A percentile compares a stretch with the other conserved stretches of the same genome.
phyloP scores from a whole-genome alignment of 495 filamentous ascomycete genomes.

The Hapsidospora chrysogenum region DNA sequence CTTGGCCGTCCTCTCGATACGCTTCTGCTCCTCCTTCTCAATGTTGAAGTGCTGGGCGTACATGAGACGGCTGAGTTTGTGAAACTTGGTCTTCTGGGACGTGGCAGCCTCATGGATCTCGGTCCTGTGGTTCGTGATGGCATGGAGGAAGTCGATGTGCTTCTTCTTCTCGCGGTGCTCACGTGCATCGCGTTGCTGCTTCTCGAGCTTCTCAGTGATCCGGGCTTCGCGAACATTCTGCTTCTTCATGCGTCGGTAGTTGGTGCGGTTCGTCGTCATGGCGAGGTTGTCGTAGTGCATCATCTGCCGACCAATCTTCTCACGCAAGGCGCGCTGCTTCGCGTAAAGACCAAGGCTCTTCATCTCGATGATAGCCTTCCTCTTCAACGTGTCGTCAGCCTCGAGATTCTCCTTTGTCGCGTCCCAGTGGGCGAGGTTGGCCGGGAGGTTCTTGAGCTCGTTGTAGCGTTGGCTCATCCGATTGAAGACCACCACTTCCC shows the following conservation, averaged over 20 bases:
- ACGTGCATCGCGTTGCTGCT: constrained; percentile 89
- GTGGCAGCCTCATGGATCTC: constrained; percentile 22
- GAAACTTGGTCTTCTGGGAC: constrained; percentile 38
- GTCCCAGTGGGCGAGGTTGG: constrained; percentile 74
- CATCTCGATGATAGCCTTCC: constrained; percentile 82
- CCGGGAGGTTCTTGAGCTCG: constrained; percentile 66
- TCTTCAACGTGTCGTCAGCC: constrained; percentile 67
- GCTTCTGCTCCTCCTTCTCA: constrained; percentile 97
- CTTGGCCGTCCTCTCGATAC: constrained; percentile 90
- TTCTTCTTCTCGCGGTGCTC: constrained; percentile 93
- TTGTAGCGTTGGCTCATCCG: constrained; percentile 66
- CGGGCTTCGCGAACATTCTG: constrained; percentile 89
- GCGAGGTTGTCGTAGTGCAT: constrained; percentile 85
- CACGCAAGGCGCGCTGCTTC: constrained; percentile 72
- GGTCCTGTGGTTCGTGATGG: constrained; percentile 42
- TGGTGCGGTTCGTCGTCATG: constrained; percentile 80
- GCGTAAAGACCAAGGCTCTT: constrained; percentile 68
- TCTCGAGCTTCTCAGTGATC: constrained; percentile 95
- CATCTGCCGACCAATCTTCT: constrained; percentile 75
- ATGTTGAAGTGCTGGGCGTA: constrained; percentile 78
- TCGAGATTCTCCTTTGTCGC: constrained; percentile 51
- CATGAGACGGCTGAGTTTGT: constrained; percentile 82
- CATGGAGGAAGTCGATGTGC: constrained; percentile 69
- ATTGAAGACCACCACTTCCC: constrained; percentile 78
- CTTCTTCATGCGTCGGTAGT: constrained; percentile 90